phyloP scores from a whole-genome alignment of 768 basidiomycete species.

The Cystofilobasidium ferigula region DNA sequence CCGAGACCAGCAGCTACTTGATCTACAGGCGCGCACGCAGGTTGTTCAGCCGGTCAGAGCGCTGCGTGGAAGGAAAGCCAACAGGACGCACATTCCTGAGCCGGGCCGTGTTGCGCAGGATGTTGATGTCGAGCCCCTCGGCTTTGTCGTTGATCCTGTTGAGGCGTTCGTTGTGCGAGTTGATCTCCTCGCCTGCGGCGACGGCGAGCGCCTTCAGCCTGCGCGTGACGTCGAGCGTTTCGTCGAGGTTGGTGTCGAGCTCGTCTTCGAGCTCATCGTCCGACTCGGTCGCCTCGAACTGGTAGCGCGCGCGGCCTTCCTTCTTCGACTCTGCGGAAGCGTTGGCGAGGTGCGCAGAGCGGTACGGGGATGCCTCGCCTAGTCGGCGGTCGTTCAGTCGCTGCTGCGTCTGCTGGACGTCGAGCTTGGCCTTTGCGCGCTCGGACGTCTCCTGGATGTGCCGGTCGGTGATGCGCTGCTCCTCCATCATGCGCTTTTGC shows the following conservation, averaged over 20 bases:
- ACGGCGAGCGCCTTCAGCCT: slow-evolving; percentile 32
- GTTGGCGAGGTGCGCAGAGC: slow-evolving; percentile 30
- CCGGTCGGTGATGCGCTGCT: slow-evolving; percentile 67
- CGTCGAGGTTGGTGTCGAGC: slow-evolving; percentile 79
- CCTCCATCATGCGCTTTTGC: slow-evolving; percentile 73
- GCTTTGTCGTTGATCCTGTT: slow-evolving; percentile 69
- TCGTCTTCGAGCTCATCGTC: slow-evolving; percentile 95
- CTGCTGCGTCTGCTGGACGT: slow-evolving; percentile 68
- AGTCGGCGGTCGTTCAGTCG: slow-evolving; percentile 27
- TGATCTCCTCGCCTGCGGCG: slow-evolving; percentile 55
- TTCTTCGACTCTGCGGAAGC: slow-evolving; percentile 41
- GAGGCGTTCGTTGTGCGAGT: slow-evolving; percentile 71
- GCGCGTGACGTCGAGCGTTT: slow-evolving; percentile 62
- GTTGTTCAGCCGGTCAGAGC: no score
- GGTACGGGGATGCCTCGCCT: slow-evolving; percentile 33
- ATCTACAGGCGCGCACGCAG: no score
- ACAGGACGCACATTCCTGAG: slow-evolving; percentile 41
- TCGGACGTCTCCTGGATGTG: slow-evolving; percentile 77
- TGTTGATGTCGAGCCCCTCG: slow-evolving; percentile 56
- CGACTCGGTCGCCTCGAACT: slow-evolving; percentile 79
- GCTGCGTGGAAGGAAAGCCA: no score
- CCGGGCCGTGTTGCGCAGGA: slow-evolving; percentile 71
- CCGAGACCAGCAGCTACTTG: no score
- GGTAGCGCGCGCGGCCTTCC: slow-evolving; percentile 68
- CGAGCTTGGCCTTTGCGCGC: slow-evolving; percentile 71